Evolutionary conservation across 2,329 filamentous ascomycete genomes (phyloP).

Genomic region (Claviceps sp.): DNA sequence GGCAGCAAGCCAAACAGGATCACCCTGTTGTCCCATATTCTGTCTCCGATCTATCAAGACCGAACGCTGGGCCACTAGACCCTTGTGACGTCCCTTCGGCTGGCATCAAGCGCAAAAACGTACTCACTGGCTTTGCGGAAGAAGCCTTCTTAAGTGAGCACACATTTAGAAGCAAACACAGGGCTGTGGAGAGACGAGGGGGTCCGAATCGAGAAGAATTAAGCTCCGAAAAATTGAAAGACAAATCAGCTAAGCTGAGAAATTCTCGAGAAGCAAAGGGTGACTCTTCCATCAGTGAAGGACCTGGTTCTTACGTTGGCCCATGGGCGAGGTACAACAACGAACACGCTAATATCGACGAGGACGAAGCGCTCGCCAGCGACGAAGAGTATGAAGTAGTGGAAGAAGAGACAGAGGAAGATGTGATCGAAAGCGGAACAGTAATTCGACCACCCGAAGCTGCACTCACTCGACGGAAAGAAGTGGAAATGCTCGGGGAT

Average conservation of each 20-base stretch:
- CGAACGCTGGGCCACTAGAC: slow-evolving; percentile 55
- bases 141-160: slow-evolving; percentile 85
- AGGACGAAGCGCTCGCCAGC: slow-evolving; percentile 62
- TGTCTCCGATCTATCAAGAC: slow-evolving; percentile 57
- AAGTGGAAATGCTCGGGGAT: slow-evolving; percentile 45
- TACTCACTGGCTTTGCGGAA: slow-evolving; percentile 73
- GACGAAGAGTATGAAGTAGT: slow-evolving; percentile 70
- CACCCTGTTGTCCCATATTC: slow-evolving; percentile 52
- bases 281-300: slow-evolving; percentile 70
- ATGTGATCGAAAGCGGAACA: slow-evolving; percentile 50
- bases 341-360: slow-evolving; percentile 59
- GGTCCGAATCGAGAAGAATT: slow-evolving; percentile 43
- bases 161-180: slow-evolving; percentile 77
- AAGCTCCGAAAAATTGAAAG: slow-evolving; percentile 48
- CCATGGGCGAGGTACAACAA: slow-evolving; percentile 82
- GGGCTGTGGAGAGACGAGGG: slow-evolving; percentile 59
- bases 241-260: slow-evolving; percentile 52
- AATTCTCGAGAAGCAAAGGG: slow-evolving; percentile 77
- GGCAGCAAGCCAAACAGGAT: slow-evolving; percentile 38
- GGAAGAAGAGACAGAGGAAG: slow-evolving; percentile 63
- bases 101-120: slow-evolving; percentile 61
- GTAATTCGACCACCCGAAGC: slow-evolving; percentile 42
- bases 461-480: slow-evolving; percentile 41
- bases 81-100: slow-evolving; percentile 55
- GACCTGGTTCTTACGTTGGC: slow-evolving; percentile 77